Percentiles rank a stretch among this genome's conserved stretches.
Conservation (phyloP, 768 basidiomycete species). For the Dentipellis sp. region DNA sequence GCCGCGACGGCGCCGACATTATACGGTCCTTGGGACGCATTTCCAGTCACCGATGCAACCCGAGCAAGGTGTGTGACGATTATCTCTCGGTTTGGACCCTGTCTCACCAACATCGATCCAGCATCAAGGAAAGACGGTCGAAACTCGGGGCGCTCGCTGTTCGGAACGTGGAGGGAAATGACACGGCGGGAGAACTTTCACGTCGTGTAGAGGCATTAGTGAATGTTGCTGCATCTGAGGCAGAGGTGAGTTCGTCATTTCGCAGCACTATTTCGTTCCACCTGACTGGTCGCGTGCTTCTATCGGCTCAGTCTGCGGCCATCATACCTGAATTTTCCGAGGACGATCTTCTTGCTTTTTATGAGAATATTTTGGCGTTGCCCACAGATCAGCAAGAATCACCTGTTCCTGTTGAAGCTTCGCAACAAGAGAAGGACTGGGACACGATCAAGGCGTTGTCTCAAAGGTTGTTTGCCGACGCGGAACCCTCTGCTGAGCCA, state of each 20-base stretch:
- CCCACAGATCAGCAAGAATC: conserved; percentile 10
- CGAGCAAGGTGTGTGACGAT: no score
- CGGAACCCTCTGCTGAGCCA: background rate
- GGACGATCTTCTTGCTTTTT: conserved; percentile 29
- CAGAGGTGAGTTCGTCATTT: background rate
- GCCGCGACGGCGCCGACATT: background rate
- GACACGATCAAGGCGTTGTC: conserved; percentile 18
- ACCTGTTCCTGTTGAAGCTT: conserved; percentile 1
- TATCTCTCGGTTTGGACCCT: no score
- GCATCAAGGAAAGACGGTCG: background rate
- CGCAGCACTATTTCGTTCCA: no score
- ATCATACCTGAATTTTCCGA: conserved; percentile 21
- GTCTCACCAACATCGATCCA: background rate
- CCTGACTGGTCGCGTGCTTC: no score
- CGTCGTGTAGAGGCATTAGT: conserved; percentile 11
- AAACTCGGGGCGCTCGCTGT: background rate
- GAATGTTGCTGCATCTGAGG: background rate
- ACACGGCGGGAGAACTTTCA: conserved; percentile 1
- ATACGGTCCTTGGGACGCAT: no score
- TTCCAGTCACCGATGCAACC: no score
- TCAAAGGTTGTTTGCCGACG: background rate
- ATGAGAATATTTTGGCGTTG: conserved; percentile 29
- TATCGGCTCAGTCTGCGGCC: background rate
- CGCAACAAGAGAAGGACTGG: conserved; percentile 7
- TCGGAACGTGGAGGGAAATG: background rate